Conservation (phyloP, 108 stramenopile species). For the Pseudonitzschia multiseries region DNA sequence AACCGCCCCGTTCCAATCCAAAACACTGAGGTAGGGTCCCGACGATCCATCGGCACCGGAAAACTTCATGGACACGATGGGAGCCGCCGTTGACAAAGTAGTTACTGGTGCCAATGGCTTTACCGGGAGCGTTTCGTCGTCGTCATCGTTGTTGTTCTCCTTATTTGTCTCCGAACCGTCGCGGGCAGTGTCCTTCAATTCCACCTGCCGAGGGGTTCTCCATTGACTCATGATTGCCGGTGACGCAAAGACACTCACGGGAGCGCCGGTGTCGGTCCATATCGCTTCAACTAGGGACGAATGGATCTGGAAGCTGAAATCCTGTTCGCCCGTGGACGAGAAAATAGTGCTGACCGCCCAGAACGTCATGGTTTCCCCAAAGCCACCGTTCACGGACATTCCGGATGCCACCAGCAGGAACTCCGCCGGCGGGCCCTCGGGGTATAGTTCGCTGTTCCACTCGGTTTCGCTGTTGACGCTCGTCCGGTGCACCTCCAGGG, state of each 20-base stretch:
- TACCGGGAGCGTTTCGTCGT: neutral
- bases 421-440: slow-evolving; percentile 53
- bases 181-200: slow-evolving; percentile 10
- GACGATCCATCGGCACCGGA: neutral
- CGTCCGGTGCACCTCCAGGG: slow-evolving; percentile 60
- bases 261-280: slow-evolving; percentile 44
- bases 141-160: neutral
- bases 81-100: slow-evolving; percentile 39
- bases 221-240: slow-evolving; percentile 39
- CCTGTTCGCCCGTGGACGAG: neutral
- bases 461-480: slow-evolving; percentile 31
- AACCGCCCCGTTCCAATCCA: slow-evolving; percentile 81
- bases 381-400: slow-evolving; percentile 11
- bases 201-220: slow-evolving; percentile 44
- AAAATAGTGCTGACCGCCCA: slow-evolving; percentile 45
- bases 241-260: slow-evolving; percentile 51
- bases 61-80: slow-evolving; percentile 41
- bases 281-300: slow-evolving; percentile 35
- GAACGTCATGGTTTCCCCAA: slow-evolving; percentile 42
- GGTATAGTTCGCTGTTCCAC: slow-evolving; percentile 44
- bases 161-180: neutral
- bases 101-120: slow-evolving; percentile 13
- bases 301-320: slow-evolving; percentile 28
- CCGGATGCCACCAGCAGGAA: slow-evolving; percentile 66
- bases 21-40: slow-evolving; percentile 41